Conservation (phyloP, 768 basidiomycete genomes). For the Pisolithus marmoratus region DNA sequence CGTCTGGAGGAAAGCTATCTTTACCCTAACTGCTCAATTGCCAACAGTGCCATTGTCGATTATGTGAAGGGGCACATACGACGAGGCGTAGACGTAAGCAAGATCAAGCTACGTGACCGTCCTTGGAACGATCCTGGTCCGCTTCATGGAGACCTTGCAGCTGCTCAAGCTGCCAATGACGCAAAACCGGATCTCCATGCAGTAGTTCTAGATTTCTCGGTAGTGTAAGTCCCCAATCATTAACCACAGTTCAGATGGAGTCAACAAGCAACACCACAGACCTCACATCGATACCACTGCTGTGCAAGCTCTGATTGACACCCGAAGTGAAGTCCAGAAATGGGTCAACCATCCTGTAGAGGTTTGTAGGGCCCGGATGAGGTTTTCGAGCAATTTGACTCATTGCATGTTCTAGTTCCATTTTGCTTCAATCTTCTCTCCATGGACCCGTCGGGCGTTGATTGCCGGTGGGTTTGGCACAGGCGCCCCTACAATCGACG, state of each 20-base stretch:
- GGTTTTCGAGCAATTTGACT: not conserved
- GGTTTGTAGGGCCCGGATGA: constrained; percentile 31
- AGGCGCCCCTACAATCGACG: constrained; percentile 39
- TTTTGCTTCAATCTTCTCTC: constrained; percentile 86
- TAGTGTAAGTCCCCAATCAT: constrained; percentile 47
- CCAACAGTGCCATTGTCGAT: constrained; percentile 72
- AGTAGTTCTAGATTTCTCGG: constrained; percentile 86
- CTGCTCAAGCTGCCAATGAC: constrained; percentile 46
- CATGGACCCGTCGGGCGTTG: constrained; percentile 89
- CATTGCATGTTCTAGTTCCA: constrained; percentile 61
- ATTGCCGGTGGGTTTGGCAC: constrained; percentile 88
- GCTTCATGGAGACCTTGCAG: constrained; percentile 36
- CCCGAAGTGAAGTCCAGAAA: constrained; percentile 79
- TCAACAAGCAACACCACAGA: constrained; percentile 30
- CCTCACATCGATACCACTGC: constrained; percentile 90
- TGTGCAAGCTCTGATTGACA: constrained; percentile 86
- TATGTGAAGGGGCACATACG: constrained; percentile 75
- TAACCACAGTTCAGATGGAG: not conserved
- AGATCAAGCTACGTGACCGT: constrained; percentile 63
- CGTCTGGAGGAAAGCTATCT: constrained; percentile 88
- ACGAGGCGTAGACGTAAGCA: constrained; percentile 66
- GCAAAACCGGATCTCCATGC: constrained; percentile 69
- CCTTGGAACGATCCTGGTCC: constrained; percentile 96
- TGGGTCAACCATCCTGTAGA: constrained; percentile 77
- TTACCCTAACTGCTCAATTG: constrained; percentile 68